Conservation (phyloP, 371 early-diverging fungal species). For the Circinella minor region DNA sequence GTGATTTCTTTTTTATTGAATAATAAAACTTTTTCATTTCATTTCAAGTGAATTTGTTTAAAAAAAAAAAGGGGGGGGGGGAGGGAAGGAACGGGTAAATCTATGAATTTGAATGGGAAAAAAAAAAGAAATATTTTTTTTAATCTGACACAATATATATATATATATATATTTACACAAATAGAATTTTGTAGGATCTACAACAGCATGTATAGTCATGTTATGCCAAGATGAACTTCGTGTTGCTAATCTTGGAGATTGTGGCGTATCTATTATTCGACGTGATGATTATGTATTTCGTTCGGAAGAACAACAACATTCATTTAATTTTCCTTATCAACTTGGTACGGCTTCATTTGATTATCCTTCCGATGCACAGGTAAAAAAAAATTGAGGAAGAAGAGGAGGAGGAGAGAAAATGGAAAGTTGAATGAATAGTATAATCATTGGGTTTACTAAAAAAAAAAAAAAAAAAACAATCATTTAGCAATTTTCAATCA, state of each 20-base stretch:
- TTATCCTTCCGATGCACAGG: conserved; percentile 67
- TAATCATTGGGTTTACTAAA: too few relatives aligned
- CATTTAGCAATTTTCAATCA: conserved; percentile 60
- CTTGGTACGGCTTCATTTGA: conserved; percentile 72
- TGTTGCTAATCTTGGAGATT: conserved; percentile 92
- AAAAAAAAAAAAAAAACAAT: conserved; percentile 73
- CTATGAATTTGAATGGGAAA: too few relatives aligned
- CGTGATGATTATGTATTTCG: conserved; percentile 83
- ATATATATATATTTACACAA: background rate
- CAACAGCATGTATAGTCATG: conserved; percentile 87
- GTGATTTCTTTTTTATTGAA: too few relatives aligned
- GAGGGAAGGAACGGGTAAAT: background rate
- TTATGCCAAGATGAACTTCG: conserved; percentile 87
- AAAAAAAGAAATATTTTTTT: too few relatives aligned
- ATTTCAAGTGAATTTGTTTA: too few relatives aligned
- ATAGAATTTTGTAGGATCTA: conserved; percentile 69
- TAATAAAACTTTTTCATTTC: too few relatives aligned
- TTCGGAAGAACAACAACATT: conserved; percentile 87
- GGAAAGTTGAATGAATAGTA: too few relatives aligned
- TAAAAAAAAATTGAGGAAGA: conserved; percentile 40
- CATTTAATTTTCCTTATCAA: conserved; percentile 82
- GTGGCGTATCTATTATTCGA: conserved; percentile 86
- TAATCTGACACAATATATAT: background rate
- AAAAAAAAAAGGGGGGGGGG: background rate
- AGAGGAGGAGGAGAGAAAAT: background rate